phyloP scores from a whole-genome alignment of 2,329 filamentous ascomycete genomes.

The Mycosphaerella sp. region DNA sequence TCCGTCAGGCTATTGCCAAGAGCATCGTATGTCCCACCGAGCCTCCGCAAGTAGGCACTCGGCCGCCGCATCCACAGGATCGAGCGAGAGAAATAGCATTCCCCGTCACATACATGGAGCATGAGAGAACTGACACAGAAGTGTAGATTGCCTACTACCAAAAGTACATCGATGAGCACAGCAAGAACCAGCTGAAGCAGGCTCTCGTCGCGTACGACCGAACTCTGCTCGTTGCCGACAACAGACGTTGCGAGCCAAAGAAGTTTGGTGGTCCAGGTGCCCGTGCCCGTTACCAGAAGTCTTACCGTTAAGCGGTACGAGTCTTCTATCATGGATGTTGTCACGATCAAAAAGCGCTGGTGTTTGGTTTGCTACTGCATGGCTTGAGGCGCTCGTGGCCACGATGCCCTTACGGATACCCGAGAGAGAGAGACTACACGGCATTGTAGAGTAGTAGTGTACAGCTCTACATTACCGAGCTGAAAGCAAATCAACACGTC shows the following conservation, averaged over 20 bases:
- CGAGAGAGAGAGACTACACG: background rate
- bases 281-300: slow-evolving; percentile 96
- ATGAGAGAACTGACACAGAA: slow-evolving; percentile 3
- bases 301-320: slow-evolving; percentile 73
- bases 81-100: slow-evolving; percentile 6
- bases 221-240: slow-evolving; percentile 96
- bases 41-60: slow-evolving; percentile 14
- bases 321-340: slow-evolving; percentile 10
- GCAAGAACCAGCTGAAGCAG: slow-evolving; percentile 99
- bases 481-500: slow-evolving; percentile 6
- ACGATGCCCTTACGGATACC: slow-evolving; percentile 8
- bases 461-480: slow-evolving; percentile 6
- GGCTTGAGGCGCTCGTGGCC: slow-evolving; percentile 6
- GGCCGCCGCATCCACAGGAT: slow-evolving; percentile 12
- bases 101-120: slow-evolving; percentile 5
- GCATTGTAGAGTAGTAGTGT: slow-evolving; percentile 8
- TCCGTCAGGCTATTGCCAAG: slow-evolving; percentile 99
- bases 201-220: slow-evolving; percentile 93
- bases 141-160: slow-evolving; percentile 86
- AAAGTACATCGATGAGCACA: slow-evolving; percentile 99
- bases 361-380: slow-evolving; percentile 12
- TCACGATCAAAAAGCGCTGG: slow-evolving; percentile 8
- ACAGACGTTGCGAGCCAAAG: slow-evolving; percentile 99
- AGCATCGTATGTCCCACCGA: slow-evolving; percentile 54
- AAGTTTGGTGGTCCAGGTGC: slow-evolving; percentile 93